phyloP scores from a whole-genome alignment of 108 stramenopile species.

The Skeletonema grethae region DNA sequence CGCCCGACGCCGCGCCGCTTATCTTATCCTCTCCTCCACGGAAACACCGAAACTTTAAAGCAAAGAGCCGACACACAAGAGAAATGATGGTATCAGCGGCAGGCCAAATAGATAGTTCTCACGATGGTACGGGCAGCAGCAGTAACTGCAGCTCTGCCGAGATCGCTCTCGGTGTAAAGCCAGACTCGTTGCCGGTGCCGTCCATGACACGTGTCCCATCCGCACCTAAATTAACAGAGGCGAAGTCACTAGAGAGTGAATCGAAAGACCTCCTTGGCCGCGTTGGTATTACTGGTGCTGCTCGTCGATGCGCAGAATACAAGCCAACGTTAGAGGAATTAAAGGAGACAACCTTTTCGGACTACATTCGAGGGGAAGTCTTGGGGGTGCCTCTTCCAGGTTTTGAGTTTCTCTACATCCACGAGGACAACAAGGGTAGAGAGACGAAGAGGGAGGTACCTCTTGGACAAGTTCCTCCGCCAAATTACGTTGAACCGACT shows the following conservation, averaged over 20 bases:
- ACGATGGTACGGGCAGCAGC: background rate
- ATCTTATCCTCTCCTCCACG: no score
- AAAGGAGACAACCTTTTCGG: conserved; percentile 62
- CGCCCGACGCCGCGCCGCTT: no score
- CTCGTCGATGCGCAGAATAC: conserved; percentile 51
- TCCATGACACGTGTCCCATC: conserved; percentile 2
- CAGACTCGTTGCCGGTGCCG: background rate
- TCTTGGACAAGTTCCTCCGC: conserved; percentile 13
- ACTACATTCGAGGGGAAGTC: conserved; percentile 72
- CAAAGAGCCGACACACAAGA: background rate
- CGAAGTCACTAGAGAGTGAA: conserved; percentile 35
- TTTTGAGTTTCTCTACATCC: conserved; percentile 46
- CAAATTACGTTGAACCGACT: conserved; percentile 1
- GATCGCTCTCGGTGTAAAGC: background rate
- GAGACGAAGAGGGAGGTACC: conserved; percentile 23
- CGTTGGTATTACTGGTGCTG: conserved; percentile 19
- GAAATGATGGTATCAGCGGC: background rate
- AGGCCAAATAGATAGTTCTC: background rate
- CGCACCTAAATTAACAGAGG: conserved; percentile 21
- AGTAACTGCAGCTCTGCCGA: background rate
- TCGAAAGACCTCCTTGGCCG: conserved; percentile 31
- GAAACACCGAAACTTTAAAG: no score
- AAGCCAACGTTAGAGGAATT: conserved; percentile 69
- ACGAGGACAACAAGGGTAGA: conserved; percentile 35
- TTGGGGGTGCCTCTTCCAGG: conserved; percentile 55